phyloP scores from a whole-genome alignment of 1,284 basidiomycete species.

The Mycosarcoma mackinlayi region DNA sequence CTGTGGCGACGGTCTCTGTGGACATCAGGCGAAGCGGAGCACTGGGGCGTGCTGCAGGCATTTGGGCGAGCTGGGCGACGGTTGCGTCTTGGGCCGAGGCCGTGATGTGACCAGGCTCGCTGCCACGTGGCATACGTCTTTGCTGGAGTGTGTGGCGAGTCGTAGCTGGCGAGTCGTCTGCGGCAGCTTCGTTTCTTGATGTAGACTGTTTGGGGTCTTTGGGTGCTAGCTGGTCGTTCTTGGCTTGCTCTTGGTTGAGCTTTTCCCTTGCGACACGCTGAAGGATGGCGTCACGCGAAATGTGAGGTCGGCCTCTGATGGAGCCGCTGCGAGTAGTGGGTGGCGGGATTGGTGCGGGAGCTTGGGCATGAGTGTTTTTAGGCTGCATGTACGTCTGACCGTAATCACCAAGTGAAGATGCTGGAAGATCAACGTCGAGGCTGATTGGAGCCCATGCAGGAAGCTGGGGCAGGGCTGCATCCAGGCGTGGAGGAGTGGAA shows the following conservation, averaged over 20 bases:
- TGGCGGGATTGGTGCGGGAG: slow-evolving; percentile 7
- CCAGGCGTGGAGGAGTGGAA: slow-evolving; percentile 1
- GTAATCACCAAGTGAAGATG: slow-evolving; percentile 19
- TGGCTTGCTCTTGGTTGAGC: slow-evolving; percentile 38
- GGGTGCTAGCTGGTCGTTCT: not conserved
- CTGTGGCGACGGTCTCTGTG: slow-evolving; percentile 20
- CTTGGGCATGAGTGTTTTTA: slow-evolving; percentile 4
- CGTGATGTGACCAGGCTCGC: slow-evolving; percentile 31
- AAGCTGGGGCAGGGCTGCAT: slow-evolving; percentile 47
- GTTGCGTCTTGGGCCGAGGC: not conserved
- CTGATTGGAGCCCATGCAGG: slow-evolving; percentile 64
- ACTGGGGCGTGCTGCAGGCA: slow-evolving; percentile 41
- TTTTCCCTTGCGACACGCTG: slow-evolving; percentile 60
- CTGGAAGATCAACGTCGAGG: slow-evolving; percentile 29
- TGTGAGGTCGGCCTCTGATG: slow-evolving; percentile 56
- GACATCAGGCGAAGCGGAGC: slow-evolving; percentile 14
- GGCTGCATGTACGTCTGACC: slow-evolving; percentile 30
- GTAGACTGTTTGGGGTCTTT: not conserved
- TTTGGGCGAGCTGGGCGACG: not conserved
- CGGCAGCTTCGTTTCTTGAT: not conserved
- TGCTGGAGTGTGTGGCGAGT: slow-evolving; percentile 9
- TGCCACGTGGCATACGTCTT: slow-evolving; percentile 31
- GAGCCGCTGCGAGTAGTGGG: slow-evolving; percentile 19
- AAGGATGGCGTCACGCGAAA: slow-evolving; percentile 64
- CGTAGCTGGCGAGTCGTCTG: slow-evolving; percentile 8